Conservation (phyloP, 2,329 filamentous ascomycete species). For the Cytospora mali region DNA sequence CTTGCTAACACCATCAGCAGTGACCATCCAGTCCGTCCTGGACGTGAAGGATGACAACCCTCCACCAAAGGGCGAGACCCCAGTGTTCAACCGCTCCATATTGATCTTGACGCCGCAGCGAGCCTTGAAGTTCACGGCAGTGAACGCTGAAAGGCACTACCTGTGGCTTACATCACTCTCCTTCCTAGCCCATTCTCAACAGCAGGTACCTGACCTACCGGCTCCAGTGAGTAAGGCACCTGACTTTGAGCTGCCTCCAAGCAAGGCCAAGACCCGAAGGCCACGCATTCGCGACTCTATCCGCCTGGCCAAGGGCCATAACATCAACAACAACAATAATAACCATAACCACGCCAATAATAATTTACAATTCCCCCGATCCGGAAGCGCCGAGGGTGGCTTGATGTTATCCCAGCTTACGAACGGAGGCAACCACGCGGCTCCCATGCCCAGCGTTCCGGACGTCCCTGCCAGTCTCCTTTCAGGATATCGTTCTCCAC, state of each 20-base stretch:
- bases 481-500: conserved; percentile 32
- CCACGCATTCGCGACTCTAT: conserved; percentile 83
- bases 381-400: conserved; percentile 25
- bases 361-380: conserved; percentile 39
- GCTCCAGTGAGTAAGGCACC: conserved; percentile 54
- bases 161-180: conserved; percentile 93
- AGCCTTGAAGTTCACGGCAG: conserved; percentile 92
- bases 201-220: conserved; percentile 70
- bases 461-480: conserved; percentile 49
- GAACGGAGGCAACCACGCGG: conserved; percentile 16
- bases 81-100: conserved; percentile 88
- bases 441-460: conserved; percentile 49
- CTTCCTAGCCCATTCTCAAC: conserved; percentile 88
- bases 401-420: conserved; percentile 20
- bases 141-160: conserved; percentile 82
- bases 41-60: conserved; percentile 96
- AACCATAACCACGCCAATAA: conserved; percentile 68
- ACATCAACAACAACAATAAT: too few species aligned
- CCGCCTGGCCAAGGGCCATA: conserved; percentile 77
- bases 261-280: conserved; percentile 50
- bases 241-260: conserved; percentile 51
- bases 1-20: conserved; percentile 52
- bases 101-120: conserved; percentile 90
- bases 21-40: conserved; percentile 92
- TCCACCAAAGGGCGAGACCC: conserved; percentile 68